Percentiles rank a stretch among this genome's conserved stretches.
Conservation (phyloP, 768 basidiomycete genomes). For the Tulasnella sp. region DNA sequence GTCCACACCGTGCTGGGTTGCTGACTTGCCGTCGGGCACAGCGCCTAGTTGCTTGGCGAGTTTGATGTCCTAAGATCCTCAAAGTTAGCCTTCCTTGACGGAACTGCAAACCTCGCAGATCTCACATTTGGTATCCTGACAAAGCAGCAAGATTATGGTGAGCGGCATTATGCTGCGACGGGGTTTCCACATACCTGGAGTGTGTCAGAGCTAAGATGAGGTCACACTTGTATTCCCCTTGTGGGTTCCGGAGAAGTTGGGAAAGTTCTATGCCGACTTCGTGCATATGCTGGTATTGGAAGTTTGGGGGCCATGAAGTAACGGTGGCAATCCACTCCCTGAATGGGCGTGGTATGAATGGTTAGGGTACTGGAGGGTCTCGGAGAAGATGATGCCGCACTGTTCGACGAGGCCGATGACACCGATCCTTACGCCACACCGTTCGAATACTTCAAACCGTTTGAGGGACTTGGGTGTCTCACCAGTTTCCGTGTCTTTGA, state of each 20-base stretch:
- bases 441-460: conserved; percentile 54
- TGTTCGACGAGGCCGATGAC: conserved; percentile 80
- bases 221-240: conserved; percentile 59
- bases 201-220: conserved; percentile 80
- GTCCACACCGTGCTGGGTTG: conserved; percentile 60
- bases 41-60: conserved; percentile 58
- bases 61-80: conserved; percentile 44
- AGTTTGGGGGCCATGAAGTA: conserved; percentile 71
- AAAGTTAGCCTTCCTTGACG: no score
- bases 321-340: conserved; percentile 88
- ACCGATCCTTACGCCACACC: conserved; percentile 58
- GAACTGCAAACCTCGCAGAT: not conserved
- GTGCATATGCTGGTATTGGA: conserved; percentile 64
- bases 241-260: conserved; percentile 52
- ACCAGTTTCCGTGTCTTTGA: conserved; percentile 55
- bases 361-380: not conserved
- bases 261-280: conserved; percentile 64
- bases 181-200: conserved; percentile 38
- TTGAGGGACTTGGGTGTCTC: conserved; percentile 47
- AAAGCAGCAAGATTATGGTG: conserved; percentile 12
- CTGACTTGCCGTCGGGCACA: conserved; percentile 41
- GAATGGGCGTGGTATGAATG: not conserved
- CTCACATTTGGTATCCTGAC: conserved; percentile 26
- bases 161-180: not conserved
- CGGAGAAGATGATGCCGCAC: conserved; percentile 30